Percentiles rank a stretch among this genome's conserved stretches.
phyloP scores from a whole-genome alignment of 2,329 filamentous ascomycete species.

The Gremmenia infestans region DNA sequence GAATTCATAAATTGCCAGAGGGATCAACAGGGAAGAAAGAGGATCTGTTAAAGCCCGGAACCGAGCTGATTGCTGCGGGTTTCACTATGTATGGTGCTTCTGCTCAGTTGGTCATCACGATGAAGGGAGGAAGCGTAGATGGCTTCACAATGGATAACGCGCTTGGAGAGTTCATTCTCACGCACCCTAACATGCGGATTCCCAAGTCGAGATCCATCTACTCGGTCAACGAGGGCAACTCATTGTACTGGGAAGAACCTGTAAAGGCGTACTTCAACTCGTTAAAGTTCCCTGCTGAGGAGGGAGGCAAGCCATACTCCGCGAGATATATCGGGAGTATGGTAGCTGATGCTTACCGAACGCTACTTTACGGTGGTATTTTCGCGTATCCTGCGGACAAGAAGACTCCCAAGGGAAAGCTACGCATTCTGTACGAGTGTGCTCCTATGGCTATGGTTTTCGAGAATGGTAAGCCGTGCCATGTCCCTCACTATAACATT shows the following conservation, averaged over 20 bases:
- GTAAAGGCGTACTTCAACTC: conserved; percentile 85
- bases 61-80: conserved; percentile 87
- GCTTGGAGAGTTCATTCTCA: conserved; percentile 97
- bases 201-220: conserved; percentile 82
- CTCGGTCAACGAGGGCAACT: conserved; percentile 98
- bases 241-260: conserved; percentile 87
- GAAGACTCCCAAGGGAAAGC: conserved; percentile 97
- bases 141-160: conserved; percentile 97
- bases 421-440: conserved; percentile 96
- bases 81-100: conserved; percentile 99
- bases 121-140: conserved; percentile 88
- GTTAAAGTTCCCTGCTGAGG: conserved; percentile 70
- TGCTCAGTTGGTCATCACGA: conserved; percentile 92
- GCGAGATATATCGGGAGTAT: conserved; percentile 95
- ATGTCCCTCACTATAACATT: background rate
- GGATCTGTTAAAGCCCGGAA: conserved; percentile 84
- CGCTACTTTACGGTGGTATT: conserved; percentile 89
- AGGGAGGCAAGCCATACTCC: conserved; percentile 82
- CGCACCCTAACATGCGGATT: conserved; percentile 89
- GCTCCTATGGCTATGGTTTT: conserved; percentile 99
- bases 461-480: conserved; percentile 73
- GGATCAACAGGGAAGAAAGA: conserved; percentile 69
- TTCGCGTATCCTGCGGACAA: conserved; percentile 97
- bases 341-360: conserved; percentile 97
- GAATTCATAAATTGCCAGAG: conserved; percentile 82